phyloP scores from a whole-genome alignment of 2,329 filamentous ascomycete species.

The Verticillium dahliae region DNA sequence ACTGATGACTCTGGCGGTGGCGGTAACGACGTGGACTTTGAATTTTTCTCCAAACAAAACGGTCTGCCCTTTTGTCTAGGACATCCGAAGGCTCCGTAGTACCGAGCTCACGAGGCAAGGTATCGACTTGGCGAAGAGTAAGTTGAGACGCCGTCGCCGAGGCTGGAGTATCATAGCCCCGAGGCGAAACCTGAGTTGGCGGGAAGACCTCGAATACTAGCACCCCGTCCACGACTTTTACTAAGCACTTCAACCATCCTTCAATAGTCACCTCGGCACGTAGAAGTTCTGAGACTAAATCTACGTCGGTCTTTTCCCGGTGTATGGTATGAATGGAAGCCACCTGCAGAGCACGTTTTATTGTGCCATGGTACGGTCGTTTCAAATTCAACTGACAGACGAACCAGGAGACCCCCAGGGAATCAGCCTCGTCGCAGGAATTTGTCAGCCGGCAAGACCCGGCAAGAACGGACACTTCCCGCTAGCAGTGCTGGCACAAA shows the following conservation, averaged over 20 bases:
- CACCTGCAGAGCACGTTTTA: neutral
- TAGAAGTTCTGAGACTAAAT: neutral
- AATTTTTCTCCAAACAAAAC: too few species aligned
- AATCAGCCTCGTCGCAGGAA: neutral
- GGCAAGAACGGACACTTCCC: slow-evolving; percentile 6
- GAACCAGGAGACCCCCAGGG: neutral
- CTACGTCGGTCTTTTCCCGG: neutral
- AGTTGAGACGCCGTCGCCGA: too few species aligned
- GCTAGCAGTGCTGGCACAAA: slow-evolving; percentile 5
- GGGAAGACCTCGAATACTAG: slow-evolving; percentile 23
- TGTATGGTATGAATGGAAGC: neutral
- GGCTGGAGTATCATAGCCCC: too few species aligned
- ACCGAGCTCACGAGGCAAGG: too few species aligned
- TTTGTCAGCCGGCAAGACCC: slow-evolving; percentile 5
- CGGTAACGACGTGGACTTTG: too few species aligned
- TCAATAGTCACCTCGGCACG: neutral
- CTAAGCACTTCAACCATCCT: neutral
- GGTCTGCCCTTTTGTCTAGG: too few species aligned
- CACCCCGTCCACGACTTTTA: neutral
- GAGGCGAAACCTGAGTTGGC: too few species aligned
- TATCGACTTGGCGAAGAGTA: too few species aligned
- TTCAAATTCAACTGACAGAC: neutral
- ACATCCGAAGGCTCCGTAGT: too few species aligned
- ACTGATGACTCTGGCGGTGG: too few species aligned
- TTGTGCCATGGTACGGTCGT: neutral